Evolutionary conservation across 169 alveolate species (phyloP).

Genomic region (Cryptosporidium sp.): DNA sequence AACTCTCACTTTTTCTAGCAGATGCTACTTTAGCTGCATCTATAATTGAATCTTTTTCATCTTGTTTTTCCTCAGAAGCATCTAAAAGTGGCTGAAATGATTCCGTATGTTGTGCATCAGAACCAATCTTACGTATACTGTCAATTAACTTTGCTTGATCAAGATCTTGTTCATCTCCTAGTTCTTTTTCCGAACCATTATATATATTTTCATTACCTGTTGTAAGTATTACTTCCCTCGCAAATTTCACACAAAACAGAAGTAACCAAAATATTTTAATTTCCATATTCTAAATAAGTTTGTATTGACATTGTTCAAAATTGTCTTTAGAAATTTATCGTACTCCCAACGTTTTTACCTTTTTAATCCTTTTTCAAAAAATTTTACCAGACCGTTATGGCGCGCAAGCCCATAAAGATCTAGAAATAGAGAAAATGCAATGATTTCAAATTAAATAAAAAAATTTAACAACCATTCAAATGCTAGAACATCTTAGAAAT

Average conservation of each 20-base stretch:
- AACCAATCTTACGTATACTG: background rate
- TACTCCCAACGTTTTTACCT: background rate
- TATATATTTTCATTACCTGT: background rate
- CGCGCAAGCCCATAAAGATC: constrained; percentile 3
- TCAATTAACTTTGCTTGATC: background rate
- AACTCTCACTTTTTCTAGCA: background rate
- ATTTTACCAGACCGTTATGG: background rate
- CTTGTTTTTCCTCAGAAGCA: background rate
- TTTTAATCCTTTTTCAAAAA: background rate
- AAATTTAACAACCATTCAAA: background rate
- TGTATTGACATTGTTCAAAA: constrained; percentile 29
- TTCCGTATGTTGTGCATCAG: background rate
- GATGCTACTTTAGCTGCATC: background rate
- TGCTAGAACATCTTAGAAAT: background rate
- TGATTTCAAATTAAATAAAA: background rate
- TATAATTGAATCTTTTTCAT: background rate
- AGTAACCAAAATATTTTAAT: constrained; percentile 14
- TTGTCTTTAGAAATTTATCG: background rate
- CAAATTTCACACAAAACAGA: constrained; percentile 36
- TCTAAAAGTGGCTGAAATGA: background rate
- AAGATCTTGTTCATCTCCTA: background rate
- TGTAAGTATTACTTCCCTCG: constrained; percentile 18
- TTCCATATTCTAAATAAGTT: constrained; percentile 21
- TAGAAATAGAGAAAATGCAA: constrained; percentile 25
- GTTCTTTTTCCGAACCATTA: background rate